Base-by-base conservation (phyloP, 2,329 filamentous ascomycete genomes). In the Clathrospora elynae region DNA sequence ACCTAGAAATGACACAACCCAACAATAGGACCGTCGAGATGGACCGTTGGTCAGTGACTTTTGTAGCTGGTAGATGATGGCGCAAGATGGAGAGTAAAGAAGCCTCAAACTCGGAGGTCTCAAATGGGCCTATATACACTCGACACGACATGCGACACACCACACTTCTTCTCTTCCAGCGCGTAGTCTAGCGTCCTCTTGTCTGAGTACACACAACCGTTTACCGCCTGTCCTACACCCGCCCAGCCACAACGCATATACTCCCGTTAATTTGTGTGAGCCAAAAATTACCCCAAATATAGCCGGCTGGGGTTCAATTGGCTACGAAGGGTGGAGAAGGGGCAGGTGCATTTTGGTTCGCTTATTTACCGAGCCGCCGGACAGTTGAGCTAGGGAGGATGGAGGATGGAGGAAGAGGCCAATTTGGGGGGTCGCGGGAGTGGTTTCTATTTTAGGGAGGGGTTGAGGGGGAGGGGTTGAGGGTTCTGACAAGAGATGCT, bases 251-350 rank as follows among this genome's bases (percentile, higher is more conserved):
- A 25, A 16, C 12, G 19, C 23, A 17, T 28, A 9, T 14, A 17
- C 24, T 34, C 24, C 29, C 25, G 17, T 6, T 14, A 12, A 12
- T 29, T 14, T 25, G 14, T 10, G 35, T 23, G 17, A 25, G 12
- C 7, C 14, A 32, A 6, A 44, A 53, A 55, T 42, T 46, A 36
- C 52, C 43, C 53, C 53, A 55, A 55, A 55, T 53, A 53, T 55
- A 55, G 50, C 42, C 29, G 20, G 35, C 35, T 13, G 19, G 43
- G 30, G 40, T 11, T 6, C 36, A 35, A 55, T 47, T 49, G 49
- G 52, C 22, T 28, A n/a, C 13, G 22, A 28, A n/a, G n/a, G 11
- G 16, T 30, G 14, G 5, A 35, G 17, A n/a, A 34, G 18, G 10
- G 7, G 17, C 23, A 5, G 12, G 25, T 31, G 44, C 11, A 22